These are phyloP conservation scores for Aspergillus glaucus DNA, from an alignment of 2,329 filamentous ascomycete genomes.

Conservation along the genomic window DNA sequence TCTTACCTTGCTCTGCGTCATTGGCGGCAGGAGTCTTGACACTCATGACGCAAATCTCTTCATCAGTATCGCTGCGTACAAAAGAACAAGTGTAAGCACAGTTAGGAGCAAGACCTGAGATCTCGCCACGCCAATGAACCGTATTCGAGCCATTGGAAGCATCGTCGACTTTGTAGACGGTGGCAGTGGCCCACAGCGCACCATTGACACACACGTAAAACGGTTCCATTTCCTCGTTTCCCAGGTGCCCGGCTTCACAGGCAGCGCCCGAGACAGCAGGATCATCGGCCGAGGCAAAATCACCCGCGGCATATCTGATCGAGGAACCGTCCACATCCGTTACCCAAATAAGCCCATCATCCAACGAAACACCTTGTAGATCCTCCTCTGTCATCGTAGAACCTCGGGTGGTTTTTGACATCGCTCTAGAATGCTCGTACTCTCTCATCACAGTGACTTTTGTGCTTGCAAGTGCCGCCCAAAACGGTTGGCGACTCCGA, in stretches of 20 bases:
- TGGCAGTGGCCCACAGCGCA: slow-evolving; percentile 58
- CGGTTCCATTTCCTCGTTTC: slow-evolving; percentile 43
- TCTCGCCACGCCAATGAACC: slow-evolving; percentile 54
- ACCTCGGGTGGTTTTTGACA: slow-evolving; percentile 33
- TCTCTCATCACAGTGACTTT: slow-evolving; percentile 95
- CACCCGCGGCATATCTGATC: slow-evolving; percentile 43
- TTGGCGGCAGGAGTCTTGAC: slow-evolving; percentile 57
- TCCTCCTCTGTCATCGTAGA: slow-evolving; percentile 38
- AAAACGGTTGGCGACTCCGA: slow-evolving; percentile 82
- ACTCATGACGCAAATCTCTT: slow-evolving; percentile 54
- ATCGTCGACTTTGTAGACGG: slow-evolving; percentile 44
- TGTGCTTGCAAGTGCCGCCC: slow-evolving; percentile 89
- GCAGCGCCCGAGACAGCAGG: slow-evolving; percentile 19
- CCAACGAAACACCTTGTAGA: slow-evolving; percentile 34
- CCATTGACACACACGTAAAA: slow-evolving; percentile 62
- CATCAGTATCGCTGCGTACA: slow-evolving; percentile 50
- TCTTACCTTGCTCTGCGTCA: slow-evolving; percentile 53
- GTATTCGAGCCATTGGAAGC: slow-evolving; percentile 39
- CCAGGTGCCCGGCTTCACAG: slow-evolving; percentile 21
- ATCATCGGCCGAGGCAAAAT: slow-evolving; percentile 31
- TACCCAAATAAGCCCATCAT: slow-evolving; percentile 43
- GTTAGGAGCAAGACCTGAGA: slow-evolving; percentile 58
- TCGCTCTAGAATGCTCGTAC: slow-evolving; percentile 65
- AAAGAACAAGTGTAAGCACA: slow-evolving; percentile 61
- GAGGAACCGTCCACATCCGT: slow-evolving; percentile 41